A percentile compares a stretch with the other conserved stretches of the same genome.
phyloP scores from a whole-genome alignment of 1,284 basidiomycete genomes.

The Pholiota adiposa region DNA sequence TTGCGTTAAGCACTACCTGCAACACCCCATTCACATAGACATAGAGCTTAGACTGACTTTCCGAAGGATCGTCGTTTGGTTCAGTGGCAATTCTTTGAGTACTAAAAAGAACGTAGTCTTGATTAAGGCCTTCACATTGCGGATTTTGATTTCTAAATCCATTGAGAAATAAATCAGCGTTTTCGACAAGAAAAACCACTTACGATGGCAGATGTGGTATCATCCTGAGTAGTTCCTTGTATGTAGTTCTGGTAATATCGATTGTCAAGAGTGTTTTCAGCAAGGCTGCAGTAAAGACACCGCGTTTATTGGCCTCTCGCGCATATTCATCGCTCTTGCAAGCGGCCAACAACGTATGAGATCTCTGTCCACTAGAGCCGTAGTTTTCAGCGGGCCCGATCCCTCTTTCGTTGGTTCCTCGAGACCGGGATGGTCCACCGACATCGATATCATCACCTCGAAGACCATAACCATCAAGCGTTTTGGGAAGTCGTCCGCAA shows the following conservation, averaged over 20 bases:
- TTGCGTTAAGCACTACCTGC: background rate
- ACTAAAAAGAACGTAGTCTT: background rate
- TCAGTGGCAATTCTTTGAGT: background rate
- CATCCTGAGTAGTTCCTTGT: background rate
- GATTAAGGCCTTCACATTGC: slow-evolving; percentile 3
- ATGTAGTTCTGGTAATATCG: background rate
- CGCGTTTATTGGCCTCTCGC: slow-evolving; percentile 59
- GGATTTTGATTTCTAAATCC: background rate
- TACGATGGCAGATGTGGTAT: background rate
- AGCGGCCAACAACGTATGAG: slow-evolving; percentile 59
- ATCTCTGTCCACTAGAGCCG: slow-evolving; percentile 18
- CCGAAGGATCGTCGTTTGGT: too few species aligned
- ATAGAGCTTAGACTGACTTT: too few species aligned
- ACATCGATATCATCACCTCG: too few species aligned
- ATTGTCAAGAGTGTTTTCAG: slow-evolving; percentile 26
- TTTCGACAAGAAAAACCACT: background rate
- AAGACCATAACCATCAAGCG: too few species aligned
- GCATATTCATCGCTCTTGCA: slow-evolving; percentile 55
- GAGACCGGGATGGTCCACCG: too few species aligned
- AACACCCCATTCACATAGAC: background rate
- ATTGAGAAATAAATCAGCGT: background rate
- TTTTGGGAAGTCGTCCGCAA: background rate
- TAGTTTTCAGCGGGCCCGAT: too few species aligned
- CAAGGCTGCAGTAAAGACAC: slow-evolving; percentile 57
- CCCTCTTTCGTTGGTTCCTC: too few species aligned